Evolutionary conservation across 495 filamentous ascomycete species (phyloP).

Genomic region (Tuber umbilicatum): DNA sequence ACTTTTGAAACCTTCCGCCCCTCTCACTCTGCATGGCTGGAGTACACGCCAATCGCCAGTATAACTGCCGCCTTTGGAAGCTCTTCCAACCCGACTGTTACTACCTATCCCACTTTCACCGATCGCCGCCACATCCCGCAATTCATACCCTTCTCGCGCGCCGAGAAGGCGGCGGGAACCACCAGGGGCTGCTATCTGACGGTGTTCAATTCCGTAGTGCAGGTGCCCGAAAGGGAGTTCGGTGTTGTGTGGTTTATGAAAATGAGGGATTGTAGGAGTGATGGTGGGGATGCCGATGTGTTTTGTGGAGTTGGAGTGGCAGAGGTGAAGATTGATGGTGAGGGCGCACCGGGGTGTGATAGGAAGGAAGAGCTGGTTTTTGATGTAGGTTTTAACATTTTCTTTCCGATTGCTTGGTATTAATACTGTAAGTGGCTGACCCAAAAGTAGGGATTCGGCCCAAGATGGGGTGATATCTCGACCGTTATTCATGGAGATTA

Average conservation of each 20-base stretch:
- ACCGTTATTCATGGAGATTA: slow-evolving; percentile 13
- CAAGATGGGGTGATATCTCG: slow-evolving; percentile 26
- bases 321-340: slow-evolving; percentile 10
- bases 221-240: slow-evolving; percentile 5
- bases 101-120: slow-evolving; percentile 6
- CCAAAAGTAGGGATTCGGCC: slow-evolving; percentile 8
- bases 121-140: neutral
- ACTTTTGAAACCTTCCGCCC: neutral
- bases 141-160: slow-evolving; percentile 26
- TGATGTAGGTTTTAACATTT: slow-evolving; percentile 10
- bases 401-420: neutral
- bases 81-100: neutral
- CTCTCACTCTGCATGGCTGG: neutral
- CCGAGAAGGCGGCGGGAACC: neutral
- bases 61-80: slow-evolving; percentile 16
- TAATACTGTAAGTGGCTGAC: neutral
- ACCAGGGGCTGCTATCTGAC: slow-evolving; percentile 8
- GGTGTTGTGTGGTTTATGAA: slow-evolving; percentile 26
- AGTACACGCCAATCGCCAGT: neutral
- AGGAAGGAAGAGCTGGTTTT: slow-evolving; percentile 14
- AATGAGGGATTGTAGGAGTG: neutral
- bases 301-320: slow-evolving; percentile 26
- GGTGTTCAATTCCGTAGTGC: slow-evolving; percentile 12
- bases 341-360: slow-evolving; percentile 6
- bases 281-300: neutral